phyloP scores from a whole-genome alignment of 1,284 basidiomycete species.

The Rhodotorula sp. region DNA sequence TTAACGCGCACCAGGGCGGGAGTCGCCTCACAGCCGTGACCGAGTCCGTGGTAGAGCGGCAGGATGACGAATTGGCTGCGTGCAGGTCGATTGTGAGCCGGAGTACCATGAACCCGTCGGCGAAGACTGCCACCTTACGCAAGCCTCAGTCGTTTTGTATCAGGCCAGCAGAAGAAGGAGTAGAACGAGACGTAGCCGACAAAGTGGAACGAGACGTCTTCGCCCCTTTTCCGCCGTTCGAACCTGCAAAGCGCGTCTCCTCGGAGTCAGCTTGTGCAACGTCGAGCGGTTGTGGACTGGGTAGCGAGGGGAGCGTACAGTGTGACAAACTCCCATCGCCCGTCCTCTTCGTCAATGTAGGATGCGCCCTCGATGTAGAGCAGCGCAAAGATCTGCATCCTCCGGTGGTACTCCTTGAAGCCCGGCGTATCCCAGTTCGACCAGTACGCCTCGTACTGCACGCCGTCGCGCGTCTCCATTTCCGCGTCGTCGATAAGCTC shows the following conservation, averaged over 20 bases:
- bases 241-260: conserved; percentile 56
- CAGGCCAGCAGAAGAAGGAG: conserved; percentile 90
- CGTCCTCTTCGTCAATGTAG: conserved; percentile 67
- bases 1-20: too few relatives aligned
- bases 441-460: conserved; percentile 53
- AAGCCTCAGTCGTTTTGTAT: conserved; percentile 75
- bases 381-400: conserved; percentile 91
- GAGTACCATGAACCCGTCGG: neutral
- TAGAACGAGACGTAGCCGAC: conserved; percentile 87
- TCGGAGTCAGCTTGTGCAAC: neutral
- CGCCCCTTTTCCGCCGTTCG: conserved; percentile 68
- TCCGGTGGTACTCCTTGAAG: conserved; percentile 87
- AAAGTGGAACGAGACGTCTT: conserved; percentile 72
- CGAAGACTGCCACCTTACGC: conserved; percentile 58
- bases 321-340: conserved; percentile 52
- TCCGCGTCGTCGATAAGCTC: conserved; percentile 49
- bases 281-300: neutral
- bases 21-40: conserved; percentile 75
- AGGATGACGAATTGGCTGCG: conserved; percentile 87
- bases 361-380: conserved; percentile 94
- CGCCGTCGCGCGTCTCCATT: conserved; percentile 56
- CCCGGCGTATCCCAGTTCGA: conserved; percentile 81
- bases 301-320: conserved; percentile 39
- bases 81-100: conserved; percentile 24
- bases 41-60: conserved; percentile 82